These are phyloP conservation scores for Microascus cirrosus DNA, from an alignment of 2,329 filamentous ascomycete species.

Conservation along the genomic window DNA sequence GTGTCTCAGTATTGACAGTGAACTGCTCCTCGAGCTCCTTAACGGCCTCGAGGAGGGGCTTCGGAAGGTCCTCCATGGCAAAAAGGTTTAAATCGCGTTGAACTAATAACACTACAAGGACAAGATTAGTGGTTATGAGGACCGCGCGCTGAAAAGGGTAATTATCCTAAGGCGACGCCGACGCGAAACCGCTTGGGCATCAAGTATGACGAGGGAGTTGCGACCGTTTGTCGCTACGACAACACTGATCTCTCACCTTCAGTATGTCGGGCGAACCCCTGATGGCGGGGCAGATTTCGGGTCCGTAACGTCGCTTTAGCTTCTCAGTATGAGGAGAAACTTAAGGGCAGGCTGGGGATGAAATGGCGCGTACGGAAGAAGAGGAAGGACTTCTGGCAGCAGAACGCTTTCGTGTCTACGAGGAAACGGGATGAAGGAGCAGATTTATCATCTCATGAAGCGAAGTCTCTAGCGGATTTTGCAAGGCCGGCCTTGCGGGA, in stretches of 20 bases:
- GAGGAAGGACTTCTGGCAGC: not conserved
- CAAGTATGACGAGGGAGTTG: too few species aligned
- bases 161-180: too few species aligned
- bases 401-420: not conserved
- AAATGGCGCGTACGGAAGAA: not conserved
- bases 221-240: too few species aligned
- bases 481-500: not conserved
- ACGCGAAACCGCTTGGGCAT: too few species aligned
- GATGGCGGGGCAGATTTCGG: too few species aligned
- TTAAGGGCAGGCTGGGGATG: too few species aligned
- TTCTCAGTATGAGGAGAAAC: too few species aligned
- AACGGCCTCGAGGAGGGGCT: slow-evolving; percentile 71
- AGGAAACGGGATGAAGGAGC: not conserved
- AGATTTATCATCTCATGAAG: not conserved
- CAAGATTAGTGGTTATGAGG: not conserved
- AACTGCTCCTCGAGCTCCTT: slow-evolving; percentile 75
- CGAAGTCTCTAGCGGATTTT: not conserved
- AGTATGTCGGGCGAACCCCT: too few species aligned
- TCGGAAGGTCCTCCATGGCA: slow-evolving; percentile 72
- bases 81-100: not conserved
- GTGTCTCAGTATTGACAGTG: slow-evolving; percentile 62
- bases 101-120: not conserved
- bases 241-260: too few species aligned
- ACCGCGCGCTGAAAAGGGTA: not conserved
- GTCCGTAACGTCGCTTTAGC: too few species aligned